Conservation (phyloP, 2,329 filamentous ascomycete species). For the Polytolypa hystricis region DNA sequence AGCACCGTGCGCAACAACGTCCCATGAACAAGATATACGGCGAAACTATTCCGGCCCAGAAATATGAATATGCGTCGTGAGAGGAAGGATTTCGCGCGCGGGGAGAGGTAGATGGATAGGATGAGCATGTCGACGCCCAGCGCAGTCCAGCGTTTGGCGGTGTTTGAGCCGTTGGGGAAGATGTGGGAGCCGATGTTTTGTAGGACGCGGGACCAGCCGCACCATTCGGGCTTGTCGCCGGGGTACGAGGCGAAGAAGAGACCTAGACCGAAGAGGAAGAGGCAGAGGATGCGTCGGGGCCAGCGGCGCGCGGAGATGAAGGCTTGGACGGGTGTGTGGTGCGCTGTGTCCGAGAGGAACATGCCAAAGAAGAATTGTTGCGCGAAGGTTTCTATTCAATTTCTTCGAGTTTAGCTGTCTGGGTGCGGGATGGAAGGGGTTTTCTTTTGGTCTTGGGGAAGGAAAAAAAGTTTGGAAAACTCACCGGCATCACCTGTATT, state of each 20-base stretch:
- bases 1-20: conserved; percentile 42
- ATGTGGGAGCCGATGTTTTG: conserved; percentile 32
- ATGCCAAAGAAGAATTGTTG: conserved; percentile 43
- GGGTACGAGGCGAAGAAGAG: conserved; percentile 41
- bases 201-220: conserved; percentile 38
- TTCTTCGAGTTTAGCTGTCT: too few relatives aligned
- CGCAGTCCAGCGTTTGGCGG: conserved; percentile 37
- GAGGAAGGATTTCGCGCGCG: conserved; percentile 37
- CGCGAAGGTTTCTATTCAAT: conserved; percentile 45
- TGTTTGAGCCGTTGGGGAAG: conserved; percentile 35
- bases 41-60: conserved; percentile 45
- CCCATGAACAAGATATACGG: conserved; percentile 45
- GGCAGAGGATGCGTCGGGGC: conserved; percentile 27
- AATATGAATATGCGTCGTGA: conserved; percentile 42
- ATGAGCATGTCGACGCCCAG: conserved; percentile 40
- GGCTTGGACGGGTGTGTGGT: conserved; percentile 35
- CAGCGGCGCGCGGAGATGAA: conserved; percentile 34
- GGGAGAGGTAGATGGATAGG: conserved; percentile 42
- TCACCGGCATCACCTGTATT: too few relatives aligned
- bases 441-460: too few relatives aligned
- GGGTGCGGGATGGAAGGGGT: too few relatives aligned
- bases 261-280: conserved; percentile 31
- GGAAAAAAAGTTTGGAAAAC: too few relatives aligned
- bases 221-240: conserved; percentile 40
- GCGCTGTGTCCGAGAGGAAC: conserved; percentile 41